A percentile compares a stretch with the other conserved stretches of the same genome.
Evolutionary conservation across 2,329 filamentous ascomycete genomes (phyloP).

Genomic region (Penicillium sp.): DNA sequence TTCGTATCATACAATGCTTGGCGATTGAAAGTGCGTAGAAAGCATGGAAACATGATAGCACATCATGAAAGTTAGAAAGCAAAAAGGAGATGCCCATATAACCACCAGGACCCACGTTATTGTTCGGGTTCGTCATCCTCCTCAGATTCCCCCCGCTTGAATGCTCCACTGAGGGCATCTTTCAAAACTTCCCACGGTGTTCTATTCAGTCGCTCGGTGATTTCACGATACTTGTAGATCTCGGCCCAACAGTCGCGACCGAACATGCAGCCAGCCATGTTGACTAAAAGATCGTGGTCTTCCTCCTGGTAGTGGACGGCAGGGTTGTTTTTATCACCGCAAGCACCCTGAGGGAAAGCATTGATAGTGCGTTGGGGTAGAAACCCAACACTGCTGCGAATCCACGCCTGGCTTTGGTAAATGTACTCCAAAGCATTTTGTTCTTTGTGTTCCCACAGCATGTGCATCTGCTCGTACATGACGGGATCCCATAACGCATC

Average conservation of each 20-base stretch:
- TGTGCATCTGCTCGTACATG: constrained; percentile 95
- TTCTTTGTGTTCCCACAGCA: constrained; percentile 99
- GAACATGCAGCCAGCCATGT: constrained; percentile 98
- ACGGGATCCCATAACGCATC: constrained; percentile 99
- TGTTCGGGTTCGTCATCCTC: not conserved
- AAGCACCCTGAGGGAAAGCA: constrained; percentile 88
- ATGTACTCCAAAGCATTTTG: constrained; percentile 93
- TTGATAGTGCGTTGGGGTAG: constrained; percentile 90
- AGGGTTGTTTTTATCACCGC: constrained; percentile 62
- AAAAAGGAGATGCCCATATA: not conserved
- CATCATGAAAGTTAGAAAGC: not conserved
- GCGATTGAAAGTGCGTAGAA: constrained; percentile 3
- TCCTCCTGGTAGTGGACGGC: constrained; percentile 81
- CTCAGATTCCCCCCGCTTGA: constrained; percentile 21
- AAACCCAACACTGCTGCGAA: constrained; percentile 84
- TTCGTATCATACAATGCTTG: constrained; percentile 10
- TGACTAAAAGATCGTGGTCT: constrained; percentile 90
- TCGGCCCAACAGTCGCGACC: constrained; percentile 96
- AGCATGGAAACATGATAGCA: constrained; percentile 2
- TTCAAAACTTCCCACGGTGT: constrained; percentile 70
- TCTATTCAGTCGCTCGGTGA: constrained; percentile 87
- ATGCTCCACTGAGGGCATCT: constrained; percentile 26
- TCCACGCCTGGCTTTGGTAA: constrained; percentile 89
- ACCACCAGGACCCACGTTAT: not conserved
- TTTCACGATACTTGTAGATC: constrained; percentile 91